Percentiles rank a stretch among this genome's conserved stretches.
Conservation (phyloP, 257 asterid genomes). For the Solanum arcanum region DNA sequence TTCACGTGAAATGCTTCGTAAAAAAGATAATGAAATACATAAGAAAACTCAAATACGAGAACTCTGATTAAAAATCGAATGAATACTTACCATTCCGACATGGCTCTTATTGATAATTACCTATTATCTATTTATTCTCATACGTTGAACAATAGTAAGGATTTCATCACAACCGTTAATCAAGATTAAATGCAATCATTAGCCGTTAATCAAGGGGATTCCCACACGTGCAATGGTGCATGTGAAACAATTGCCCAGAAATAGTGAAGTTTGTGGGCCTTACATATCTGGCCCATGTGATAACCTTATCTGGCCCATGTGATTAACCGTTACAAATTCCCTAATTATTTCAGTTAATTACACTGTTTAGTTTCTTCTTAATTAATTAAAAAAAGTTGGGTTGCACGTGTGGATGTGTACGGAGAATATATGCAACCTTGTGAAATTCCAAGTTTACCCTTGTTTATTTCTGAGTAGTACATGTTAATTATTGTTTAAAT, state of each 20-base stretch:
- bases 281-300: slow-evolving; percentile 30
- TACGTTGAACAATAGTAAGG: background rate
- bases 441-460: background rate
- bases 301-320: slow-evolving; percentile 21
- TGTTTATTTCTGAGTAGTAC: background rate
- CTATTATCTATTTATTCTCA: background rate
- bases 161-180: background rate
- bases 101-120: background rate
- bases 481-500: background rate
- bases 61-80: no score
- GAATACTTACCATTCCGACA: no score
- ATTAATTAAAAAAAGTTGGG: background rate
- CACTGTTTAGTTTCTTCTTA: background rate
- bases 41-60: no score
- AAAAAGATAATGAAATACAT: rapidly evolving
- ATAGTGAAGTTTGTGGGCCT: slow-evolving; percentile 5
- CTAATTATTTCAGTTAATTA: slow-evolving; percentile 6
- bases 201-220: slow-evolving; percentile 1
- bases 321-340: slow-evolving; percentile 8
- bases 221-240: slow-evolving; percentile 22
- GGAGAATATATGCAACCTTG: background rate
- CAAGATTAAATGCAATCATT: background rate
- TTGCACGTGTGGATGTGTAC: slow-evolving; percentile 17
- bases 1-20: no score
- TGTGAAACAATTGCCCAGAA: slow-evolving; percentile 11